These are phyloP conservation scores for Colletotrichum eremochloae DNA, from an alignment of 2,329 filamentous ascomycete species.

Conservation along the genomic window DNA sequence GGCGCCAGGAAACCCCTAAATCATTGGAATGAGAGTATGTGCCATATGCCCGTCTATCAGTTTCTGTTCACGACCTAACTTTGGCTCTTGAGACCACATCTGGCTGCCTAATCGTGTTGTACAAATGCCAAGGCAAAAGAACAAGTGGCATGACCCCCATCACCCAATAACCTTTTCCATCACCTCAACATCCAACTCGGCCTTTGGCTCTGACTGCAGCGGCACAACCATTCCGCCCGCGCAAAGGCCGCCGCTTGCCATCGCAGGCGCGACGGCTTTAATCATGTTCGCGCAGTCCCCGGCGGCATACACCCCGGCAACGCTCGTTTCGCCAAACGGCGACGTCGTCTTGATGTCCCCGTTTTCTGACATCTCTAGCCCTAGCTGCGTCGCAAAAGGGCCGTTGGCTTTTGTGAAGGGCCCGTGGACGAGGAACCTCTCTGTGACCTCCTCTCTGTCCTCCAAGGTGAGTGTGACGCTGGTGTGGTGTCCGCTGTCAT, in stretches of 20 bases:
- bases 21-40: neutral
- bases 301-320: constrained; percentile 65
- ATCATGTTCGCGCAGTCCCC: constrained; percentile 61
- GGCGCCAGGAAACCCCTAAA: neutral
- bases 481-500: neutral
- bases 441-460: constrained; percentile 53
- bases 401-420: constrained; percentile 56
- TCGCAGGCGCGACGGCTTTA: constrained; percentile 48
- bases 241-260: constrained; percentile 48
- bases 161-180: constrained; percentile 12
- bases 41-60: neutral
- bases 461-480: constrained; percentile 55
- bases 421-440: constrained; percentile 58
- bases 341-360: constrained; percentile 59
- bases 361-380: constrained; percentile 55
- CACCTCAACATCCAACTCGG: constrained; percentile 16
- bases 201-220: constrained; percentile 31
- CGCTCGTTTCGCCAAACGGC: constrained; percentile 64
- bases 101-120: neutral
- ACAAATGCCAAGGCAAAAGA: neutral
- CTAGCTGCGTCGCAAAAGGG: constrained; percentile 58
- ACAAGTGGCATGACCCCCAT: neutral
- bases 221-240: constrained; percentile 46
- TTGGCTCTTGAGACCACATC: neutral
- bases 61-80: neutral